These are phyloP conservation scores for Raddia guianensis DNA, from an alignment of 176 grass and related monocot species.

Conservation along the genomic window DNA sequence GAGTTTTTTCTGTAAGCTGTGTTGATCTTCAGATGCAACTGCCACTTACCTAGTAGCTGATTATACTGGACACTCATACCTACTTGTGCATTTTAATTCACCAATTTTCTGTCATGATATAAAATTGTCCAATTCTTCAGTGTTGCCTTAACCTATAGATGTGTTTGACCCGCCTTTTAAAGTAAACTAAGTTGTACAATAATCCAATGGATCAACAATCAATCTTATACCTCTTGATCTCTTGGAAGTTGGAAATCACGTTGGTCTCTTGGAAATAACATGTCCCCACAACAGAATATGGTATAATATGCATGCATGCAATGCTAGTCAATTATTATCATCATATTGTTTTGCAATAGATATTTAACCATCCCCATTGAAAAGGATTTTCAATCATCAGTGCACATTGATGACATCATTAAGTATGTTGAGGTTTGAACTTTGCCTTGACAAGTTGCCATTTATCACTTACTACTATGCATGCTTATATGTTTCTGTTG, in stretches of 20 bases:
- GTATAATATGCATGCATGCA: not conserved
- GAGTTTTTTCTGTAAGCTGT: not conserved
- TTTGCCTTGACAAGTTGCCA: not conserved
- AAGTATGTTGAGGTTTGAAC: not conserved
- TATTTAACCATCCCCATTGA: not conserved
- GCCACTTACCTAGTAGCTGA: slow-evolving; percentile 18
- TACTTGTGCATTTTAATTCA: not conserved
- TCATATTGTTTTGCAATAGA: not conserved
- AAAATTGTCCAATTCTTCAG: not conserved
- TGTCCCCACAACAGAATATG: not conserved
- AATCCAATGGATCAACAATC: slow-evolving; percentile 7
- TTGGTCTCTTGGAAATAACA: not conserved
- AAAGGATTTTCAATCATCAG: not conserved
- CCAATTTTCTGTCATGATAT: not conserved
- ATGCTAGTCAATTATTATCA: not conserved
- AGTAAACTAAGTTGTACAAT: not conserved
- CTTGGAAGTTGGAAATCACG: not conserved
- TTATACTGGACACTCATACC: slow-evolving; percentile 1
- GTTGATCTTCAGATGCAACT: slow-evolving; percentile 13
- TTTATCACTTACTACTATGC: not conserved
- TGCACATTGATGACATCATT: not conserved
- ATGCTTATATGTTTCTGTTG: not conserved
- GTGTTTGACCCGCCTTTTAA: not conserved
- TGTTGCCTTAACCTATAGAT: not conserved
- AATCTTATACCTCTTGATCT: not conserved